These are phyloP conservation scores for Acrocalymma vagum DNA, from an alignment of 2,329 filamentous ascomycete genomes.

Conservation along the genomic window DNA sequence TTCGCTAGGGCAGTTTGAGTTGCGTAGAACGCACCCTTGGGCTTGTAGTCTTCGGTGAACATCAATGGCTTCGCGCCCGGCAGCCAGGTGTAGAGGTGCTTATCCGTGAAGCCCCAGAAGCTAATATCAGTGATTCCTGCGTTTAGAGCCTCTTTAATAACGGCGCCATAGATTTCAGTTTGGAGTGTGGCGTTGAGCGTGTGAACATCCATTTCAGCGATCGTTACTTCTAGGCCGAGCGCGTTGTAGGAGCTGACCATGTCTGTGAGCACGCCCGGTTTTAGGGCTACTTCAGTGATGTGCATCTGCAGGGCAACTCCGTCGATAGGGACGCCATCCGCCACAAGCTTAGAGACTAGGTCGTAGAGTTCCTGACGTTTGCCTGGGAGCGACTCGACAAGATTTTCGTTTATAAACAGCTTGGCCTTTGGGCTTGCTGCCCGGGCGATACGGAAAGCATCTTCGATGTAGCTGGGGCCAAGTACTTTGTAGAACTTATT, in stretches of 20 bases:
- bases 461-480: conserved; percentile 6
- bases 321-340: conserved; percentile 12
- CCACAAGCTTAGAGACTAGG: conserved; percentile 8
- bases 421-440: conserved; percentile 2
- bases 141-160: conserved; percentile 10
- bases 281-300: conserved; percentile 9
- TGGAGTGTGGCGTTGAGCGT: conserved; percentile 6
- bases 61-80: conserved; percentile 17
- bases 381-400: conserved; percentile 2
- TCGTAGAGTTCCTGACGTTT: conserved; percentile 8
- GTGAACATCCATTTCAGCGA: conserved; percentile 16
- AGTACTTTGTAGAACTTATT: conserved; percentile 8
- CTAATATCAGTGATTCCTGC: conserved; percentile 15
- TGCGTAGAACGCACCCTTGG: conserved; percentile 11
- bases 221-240: conserved; percentile 12
- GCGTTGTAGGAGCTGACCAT: conserved; percentile 11
- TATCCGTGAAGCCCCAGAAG: conserved; percentile 19
- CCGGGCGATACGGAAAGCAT: conserved; percentile 9
- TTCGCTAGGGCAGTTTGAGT: conserved; percentile 8
- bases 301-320: conserved; percentile 18
- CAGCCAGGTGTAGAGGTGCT: conserved; percentile 14
- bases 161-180: conserved; percentile 8
- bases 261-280: conserved; percentile 9
- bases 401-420: conserved; percentile 8
- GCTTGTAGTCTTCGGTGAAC: conserved; percentile 11